Conservation (phyloP, 1,284 basidiomycete genomes). For the Moesziomyces globuligerus region DNA sequence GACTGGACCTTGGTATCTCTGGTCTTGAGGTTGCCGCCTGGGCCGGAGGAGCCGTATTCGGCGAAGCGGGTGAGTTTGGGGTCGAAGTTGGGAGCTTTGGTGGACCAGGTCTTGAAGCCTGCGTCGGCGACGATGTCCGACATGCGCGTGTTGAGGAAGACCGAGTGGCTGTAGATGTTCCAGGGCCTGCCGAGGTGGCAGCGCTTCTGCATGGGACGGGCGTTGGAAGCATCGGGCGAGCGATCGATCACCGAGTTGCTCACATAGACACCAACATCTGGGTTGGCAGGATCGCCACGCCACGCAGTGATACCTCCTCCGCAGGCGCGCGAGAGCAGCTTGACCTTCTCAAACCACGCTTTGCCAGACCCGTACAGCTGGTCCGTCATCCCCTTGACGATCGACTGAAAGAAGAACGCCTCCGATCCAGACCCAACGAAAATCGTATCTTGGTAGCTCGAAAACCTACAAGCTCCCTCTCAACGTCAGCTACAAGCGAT, state of each 20-base stretch:
- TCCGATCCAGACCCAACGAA: slow-evolving; percentile 9
- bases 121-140: slow-evolving; percentile 13
- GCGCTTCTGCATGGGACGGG: slow-evolving; percentile 1
- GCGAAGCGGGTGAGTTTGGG: slow-evolving; percentile 16
- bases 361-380: slow-evolving; percentile 33
- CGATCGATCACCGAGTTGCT: slow-evolving; percentile 24
- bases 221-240: slow-evolving; percentile 13
- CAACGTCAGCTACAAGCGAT: background rate
- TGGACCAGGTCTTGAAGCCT: slow-evolving; percentile 29
- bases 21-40: slow-evolving; percentile 1
- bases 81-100: slow-evolving; percentile 11
- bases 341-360: slow-evolving; percentile 38
- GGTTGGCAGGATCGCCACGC: slow-evolving; percentile 28
- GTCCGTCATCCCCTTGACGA: slow-evolving; percentile 40
- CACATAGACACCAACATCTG: slow-evolving; percentile 23
- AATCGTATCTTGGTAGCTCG: slow-evolving; percentile 39
- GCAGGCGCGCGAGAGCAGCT: slow-evolving; percentile 24
- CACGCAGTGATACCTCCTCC: slow-evolving; percentile 40
- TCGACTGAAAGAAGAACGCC: slow-evolving; percentile 25
- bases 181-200: slow-evolving; percentile 33
- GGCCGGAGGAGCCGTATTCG: slow-evolving; percentile 24
- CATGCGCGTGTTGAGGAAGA: slow-evolving; percentile 33
- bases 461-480: slow-evolving; percentile 2
- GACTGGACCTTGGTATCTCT: slow-evolving; percentile 8
- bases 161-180: slow-evolving; percentile 19